Evolutionary conservation across 2,329 filamentous ascomycete species (phyloP), one percentile per base, ranked within the genome.

Genomic region (Botrytis hyacinthi): DNA sequence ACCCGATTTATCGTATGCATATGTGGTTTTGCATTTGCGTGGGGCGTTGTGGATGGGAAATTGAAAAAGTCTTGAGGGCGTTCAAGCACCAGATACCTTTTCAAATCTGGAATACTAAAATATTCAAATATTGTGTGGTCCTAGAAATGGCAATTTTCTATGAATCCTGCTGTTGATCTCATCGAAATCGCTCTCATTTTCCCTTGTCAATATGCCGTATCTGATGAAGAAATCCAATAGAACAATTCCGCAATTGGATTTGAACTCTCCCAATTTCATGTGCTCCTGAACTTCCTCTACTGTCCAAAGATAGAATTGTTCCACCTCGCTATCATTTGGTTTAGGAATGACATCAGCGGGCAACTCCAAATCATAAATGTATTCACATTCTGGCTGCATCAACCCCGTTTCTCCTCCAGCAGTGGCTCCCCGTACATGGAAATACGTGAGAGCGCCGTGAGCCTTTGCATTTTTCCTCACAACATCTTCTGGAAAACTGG

Each of bases 311-410:
- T 89, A 88, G 81, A 98, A 98, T 75, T 90, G 89, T 79, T 94
- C 93, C 7, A 97, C 96, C 84, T 99, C 96, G 71, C 92, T 91
- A 82, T 99, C 96, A 74, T 92, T 91, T 29, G 95, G 95, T 80
- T 87, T 88, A 20, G 92, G 94, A 51, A 89, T 84, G 6, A 94
- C 86, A 74, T 90, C 89, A 8, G 85, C 83, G 3, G 91, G 88
- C 76, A 99, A 84, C 82, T 94, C 91, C 75, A 98, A 84, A 81
- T 99, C 94, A 83, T 96, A 99, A 62, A 97, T 86, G 85, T 94
- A 98, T 83, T 98, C 92, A 79, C 90, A 91, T 83, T 98, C 96
- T 0, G 96, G 96, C 83, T 97, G 95, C 80, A 97, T 86, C 79
- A 97, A 86, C 18, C 91, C 92, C 16, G 87, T 89, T 83, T 98